Base-by-base conservation (phyloP, 768 basidiomycete genomes). In the Mycena capillaripes region DNA sequence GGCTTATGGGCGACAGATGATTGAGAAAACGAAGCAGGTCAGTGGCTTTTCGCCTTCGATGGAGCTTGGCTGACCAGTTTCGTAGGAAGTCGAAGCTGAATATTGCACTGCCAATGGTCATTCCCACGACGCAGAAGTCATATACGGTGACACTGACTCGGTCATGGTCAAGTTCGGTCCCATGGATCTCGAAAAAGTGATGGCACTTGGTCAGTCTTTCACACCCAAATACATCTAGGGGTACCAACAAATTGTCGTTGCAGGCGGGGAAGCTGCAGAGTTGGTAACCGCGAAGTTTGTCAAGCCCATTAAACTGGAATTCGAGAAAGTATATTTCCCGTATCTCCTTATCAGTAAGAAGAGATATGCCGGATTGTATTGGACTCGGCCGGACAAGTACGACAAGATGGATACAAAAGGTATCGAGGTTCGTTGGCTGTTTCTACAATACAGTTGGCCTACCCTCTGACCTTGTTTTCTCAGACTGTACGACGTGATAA, bases 321-420 rank as follows among this genome's bases (percentile, higher is more conserved):
- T 99, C 83, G 98, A 99, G 80, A 99, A 99, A 81, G 97, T 99
- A 7, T 99, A 99, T 83, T 99, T 94, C 81, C 98, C 98, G 6
- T 99, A 99, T 82, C 83, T 99, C 64, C 91, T 99, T 58, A 99
- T 99, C 83, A 99, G 87, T 88, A 99, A 99, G 84, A 99, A 99
- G 84, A 92, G 98, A 53, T 99, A 99, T 82, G 98, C 98, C 2
- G 98, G 98, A 8, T 83, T 99, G 68, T 99, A 99, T 80, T 99
- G 98, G 98, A 99, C 98, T 2, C 92, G 90, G 74, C 85, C 93
- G 16, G 97, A 98, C 48, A 98, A 96, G 79, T 97, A 95, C 76
- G 98, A 99, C 82, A 99, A 99, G 84, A 99, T 99, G 98, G 98
- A 99, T 76, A 94, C 97, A 2, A 99, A 99, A 84, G 98, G 98